A percentile compares a stretch with the other conserved stretches of the same genome.
Evolutionary conservation across 257 asterid species (phyloP).

Genomic region (Gardenia jasminoides): DNA sequence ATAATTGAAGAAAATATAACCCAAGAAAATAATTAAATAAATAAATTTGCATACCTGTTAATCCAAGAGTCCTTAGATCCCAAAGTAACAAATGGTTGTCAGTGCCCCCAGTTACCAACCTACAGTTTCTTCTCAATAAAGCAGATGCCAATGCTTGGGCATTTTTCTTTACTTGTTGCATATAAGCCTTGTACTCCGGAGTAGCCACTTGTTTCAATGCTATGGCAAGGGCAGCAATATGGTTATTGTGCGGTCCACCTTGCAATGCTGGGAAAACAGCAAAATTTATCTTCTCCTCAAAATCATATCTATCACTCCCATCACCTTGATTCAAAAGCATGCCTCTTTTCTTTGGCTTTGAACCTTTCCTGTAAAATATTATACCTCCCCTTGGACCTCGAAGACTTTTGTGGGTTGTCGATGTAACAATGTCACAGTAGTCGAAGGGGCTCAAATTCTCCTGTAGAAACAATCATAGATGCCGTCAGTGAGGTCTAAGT

Average conservation of each 20-base stretch:
- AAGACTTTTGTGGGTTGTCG: conserved; percentile 93
- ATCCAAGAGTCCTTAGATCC: conserved; percentile 78
- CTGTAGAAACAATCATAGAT: conserved; percentile 39
- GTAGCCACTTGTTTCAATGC: conserved; percentile 86
- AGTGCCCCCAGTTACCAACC: conserved; percentile 81
- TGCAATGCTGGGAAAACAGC: conserved; percentile 89
- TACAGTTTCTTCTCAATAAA: conserved; percentile 59
- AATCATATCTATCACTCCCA: conserved; percentile 67
- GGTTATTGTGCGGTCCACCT: conserved; percentile 94
- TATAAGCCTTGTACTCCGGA: conserved; percentile 68
- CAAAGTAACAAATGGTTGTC: conserved; percentile 82
- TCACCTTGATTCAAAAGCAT: conserved; percentile 70
- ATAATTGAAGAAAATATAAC: background rate
- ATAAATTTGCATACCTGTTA: conserved; percentile 49
- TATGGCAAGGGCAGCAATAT: conserved; percentile 84
- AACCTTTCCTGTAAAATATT: conserved; percentile 79
- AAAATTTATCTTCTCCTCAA: conserved; percentile 84
- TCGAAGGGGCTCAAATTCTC: conserved; percentile 82
- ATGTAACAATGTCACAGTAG: conserved; percentile 75
- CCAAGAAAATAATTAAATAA: background rate
- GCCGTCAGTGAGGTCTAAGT: conserved; percentile 10
- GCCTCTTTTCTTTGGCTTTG: conserved; percentile 72
- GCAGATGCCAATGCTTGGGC: conserved; percentile 76
- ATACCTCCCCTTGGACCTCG: conserved; percentile 95
- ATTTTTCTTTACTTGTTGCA: conserved; percentile 84